Conservation (phyloP, 2,329 filamentous ascomycete species). For the Endoconidiophora laricicola region DNA sequence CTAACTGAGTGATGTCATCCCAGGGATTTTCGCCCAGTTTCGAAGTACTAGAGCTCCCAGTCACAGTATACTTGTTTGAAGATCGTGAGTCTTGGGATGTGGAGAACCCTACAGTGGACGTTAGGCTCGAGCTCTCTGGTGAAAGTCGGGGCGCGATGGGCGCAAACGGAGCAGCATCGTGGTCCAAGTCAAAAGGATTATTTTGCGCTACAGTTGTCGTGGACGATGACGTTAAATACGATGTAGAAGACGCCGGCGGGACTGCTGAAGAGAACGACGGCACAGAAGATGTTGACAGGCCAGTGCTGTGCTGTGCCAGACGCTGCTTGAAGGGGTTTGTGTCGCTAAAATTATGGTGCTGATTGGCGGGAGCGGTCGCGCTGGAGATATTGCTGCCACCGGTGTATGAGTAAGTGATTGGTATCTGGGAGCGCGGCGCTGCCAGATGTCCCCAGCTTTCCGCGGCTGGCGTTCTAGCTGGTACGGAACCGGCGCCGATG, state of each 20-base stretch:
- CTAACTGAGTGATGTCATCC: slow-evolving; percentile 4
- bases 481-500: background rate
- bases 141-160: background rate
- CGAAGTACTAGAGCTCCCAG: background rate
- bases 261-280: background rate
- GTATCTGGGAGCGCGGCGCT: too few relatives aligned
- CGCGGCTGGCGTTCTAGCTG: background rate
- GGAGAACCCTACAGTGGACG: background rate
- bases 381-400: background rate
- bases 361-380: background rate
- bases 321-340: slow-evolving; percentile 6
- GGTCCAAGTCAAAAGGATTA: too few relatives aligned
- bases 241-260: background rate
- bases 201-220: too few relatives aligned
- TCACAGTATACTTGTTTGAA: slow-evolving; percentile 3
- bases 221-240: too few relatives aligned
- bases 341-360: background rate
- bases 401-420: too few relatives aligned
- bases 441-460: too few relatives aligned
- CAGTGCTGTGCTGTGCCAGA: slow-evolving; percentile 1
- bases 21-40: background rate
- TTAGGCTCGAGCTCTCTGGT: background rate
- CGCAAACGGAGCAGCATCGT: background rate
- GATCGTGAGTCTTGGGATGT: slow-evolving; percentile 1
- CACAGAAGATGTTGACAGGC: background rate